Evolutionary conservation across 495 filamentous ascomycete species (phyloP).

Genomic region (Pseudevernia furfuracea): DNA sequence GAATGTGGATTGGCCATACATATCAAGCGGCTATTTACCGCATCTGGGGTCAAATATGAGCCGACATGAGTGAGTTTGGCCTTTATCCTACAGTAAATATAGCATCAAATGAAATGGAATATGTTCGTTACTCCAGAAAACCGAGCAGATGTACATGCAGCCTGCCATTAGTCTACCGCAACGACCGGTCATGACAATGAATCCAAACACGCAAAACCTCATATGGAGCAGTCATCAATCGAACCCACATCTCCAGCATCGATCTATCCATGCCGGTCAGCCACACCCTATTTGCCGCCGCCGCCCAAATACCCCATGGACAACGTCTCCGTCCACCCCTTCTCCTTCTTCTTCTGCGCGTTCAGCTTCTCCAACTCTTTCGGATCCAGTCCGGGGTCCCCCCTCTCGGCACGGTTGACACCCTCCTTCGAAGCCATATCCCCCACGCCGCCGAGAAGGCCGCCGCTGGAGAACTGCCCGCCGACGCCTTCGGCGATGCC

Average conservation of each 20-base stretch:
- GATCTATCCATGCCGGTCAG: background rate
- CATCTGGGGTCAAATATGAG: background rate
- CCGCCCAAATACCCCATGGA: conserved; percentile 20
- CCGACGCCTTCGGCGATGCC: conserved; percentile 45
- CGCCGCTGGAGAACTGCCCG: conserved; percentile 51
- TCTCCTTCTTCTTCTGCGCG: conserved; percentile 18
- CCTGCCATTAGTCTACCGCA: background rate
- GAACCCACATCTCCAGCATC: background rate
- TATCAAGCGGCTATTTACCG: background rate
- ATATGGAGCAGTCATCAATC: background rate
- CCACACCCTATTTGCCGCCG: conserved; percentile 1
- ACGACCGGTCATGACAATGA: background rate
- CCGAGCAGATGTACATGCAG: background rate
- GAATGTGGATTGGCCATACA: background rate
- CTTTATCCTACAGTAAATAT: background rate
- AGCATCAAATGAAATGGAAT: too few relatives aligned
- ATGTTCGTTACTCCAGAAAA: background rate
- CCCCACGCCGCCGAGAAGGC: conserved; percentile 47
- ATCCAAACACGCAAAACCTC: background rate
- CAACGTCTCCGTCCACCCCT: conserved; percentile 23
- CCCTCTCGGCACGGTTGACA: conserved; percentile 49
- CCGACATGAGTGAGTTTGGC: background rate
- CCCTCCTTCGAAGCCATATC: conserved; percentile 49
- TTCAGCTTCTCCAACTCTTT: conserved; percentile 28
- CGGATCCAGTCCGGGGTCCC: conserved; percentile 41